These are phyloP conservation scores for Macadamia integrifolia DNA, from an alignment of 164 flowering plant genomes.

Conservation along the genomic window DNA sequence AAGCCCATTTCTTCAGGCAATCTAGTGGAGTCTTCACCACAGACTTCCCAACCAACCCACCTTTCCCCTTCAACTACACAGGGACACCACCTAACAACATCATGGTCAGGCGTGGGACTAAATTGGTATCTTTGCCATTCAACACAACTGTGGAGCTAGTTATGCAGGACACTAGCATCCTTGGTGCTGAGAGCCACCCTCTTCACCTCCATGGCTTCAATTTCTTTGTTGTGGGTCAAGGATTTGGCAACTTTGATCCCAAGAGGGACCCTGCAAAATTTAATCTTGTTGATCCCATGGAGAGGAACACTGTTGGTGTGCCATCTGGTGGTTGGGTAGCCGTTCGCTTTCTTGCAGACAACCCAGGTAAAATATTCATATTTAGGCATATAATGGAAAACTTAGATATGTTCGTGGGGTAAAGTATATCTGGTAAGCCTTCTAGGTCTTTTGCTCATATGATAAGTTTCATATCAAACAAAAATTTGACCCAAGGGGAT, in stretches of 20 bases:
- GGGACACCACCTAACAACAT: slow-evolving; percentile 8
- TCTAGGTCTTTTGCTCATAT: too few relatives aligned
- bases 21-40: slow-evolving; percentile 4
- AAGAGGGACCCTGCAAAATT: slow-evolving; percentile 9
- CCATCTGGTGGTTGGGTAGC: not conserved
- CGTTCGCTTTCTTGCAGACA: slow-evolving; percentile 7
- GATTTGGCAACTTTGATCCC: slow-evolving; percentile 8
- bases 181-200: slow-evolving; percentile 21
- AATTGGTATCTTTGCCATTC: slow-evolving; percentile 1
- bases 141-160: slow-evolving; percentile 9
- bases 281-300: slow-evolving; percentile 9
- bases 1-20: slow-evolving; percentile 5
- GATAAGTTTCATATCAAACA: too few relatives aligned
- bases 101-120: slow-evolving; percentile 4
- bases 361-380: slow-evolving; percentile 1
- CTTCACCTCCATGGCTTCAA: slow-evolving; percentile 9
- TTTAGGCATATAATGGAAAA: too few relatives aligned
- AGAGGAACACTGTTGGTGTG: slow-evolving; percentile 10
- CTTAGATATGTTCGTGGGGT: too few relatives aligned
- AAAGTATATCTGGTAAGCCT: too few relatives aligned
- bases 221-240: slow-evolving; percentile 3
- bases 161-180: slow-evolving; percentile 17
- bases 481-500: too few relatives aligned
- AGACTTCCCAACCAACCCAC: slow-evolving; percentile 4
- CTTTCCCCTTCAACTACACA: slow-evolving; percentile 3